Evolutionary conservation across 1,284 basidiomycete species (phyloP), one percentile per base, ranked within the genome.

Genomic region (Hymenochaete sp.): DNA sequence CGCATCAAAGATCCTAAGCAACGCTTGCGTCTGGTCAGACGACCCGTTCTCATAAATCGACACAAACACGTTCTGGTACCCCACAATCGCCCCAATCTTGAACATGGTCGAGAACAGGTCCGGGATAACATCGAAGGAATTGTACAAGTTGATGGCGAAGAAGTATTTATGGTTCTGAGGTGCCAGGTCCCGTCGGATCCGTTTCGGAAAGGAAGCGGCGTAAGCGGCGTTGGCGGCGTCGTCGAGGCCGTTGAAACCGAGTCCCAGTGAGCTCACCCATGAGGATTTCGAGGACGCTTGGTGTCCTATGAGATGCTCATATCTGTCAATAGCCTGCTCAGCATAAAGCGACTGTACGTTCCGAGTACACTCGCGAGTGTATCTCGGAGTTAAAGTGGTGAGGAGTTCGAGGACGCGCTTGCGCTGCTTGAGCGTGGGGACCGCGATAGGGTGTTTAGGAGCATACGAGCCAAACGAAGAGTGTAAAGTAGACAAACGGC

Each of bases 31-130:
- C 67, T 96, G 93, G 70, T 97, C 93, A 39, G 79, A 80, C 18
- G 91, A 95, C 2, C 93, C 93, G 66, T 97, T 97, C 69, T 97
- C 93, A 72, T 97, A 97, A 55, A 97, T 95, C 33, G 91, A 93
- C 32, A 97, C 89, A 61, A 83, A 96, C 56, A 95, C 89, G 60
- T 97, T 97, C 64, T 95, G 89, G 67, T 88, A 96, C 1, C 93
- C 93, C 25, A 97, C 72, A 51, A 97, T 79, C 14, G 88, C 73
- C 0, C 89, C 81, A 19, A 90, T 79, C 45, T 90, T 80, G 71
- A 97, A 96, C 55, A 97, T 81, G n/a, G 92, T 93, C 29, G 90
- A 80, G 62, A 97, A 96, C 27, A 97, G 73, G 65, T 97, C 93
- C 9, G 93, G 93, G 52, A 97, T 93, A 60, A 97, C 69, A 67